Percentiles rank a stretch among this genome's conserved stretches.
phyloP scores from a whole-genome alignment of 1,284 basidiomycete genomes.

The Ceratorhiza oryzae-sativae region DNA sequence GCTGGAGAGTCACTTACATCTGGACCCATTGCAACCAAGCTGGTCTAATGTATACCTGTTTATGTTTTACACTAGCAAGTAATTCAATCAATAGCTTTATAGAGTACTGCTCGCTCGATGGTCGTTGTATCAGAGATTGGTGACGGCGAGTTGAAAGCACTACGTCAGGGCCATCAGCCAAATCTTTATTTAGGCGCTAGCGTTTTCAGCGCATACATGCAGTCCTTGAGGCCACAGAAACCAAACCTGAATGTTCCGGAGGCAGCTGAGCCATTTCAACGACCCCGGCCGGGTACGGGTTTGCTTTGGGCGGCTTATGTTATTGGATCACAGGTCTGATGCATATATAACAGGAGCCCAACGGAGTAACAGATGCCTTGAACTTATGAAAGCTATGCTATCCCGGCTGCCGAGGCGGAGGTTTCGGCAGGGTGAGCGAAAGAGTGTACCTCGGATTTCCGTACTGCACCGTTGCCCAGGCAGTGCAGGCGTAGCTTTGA shows the following conservation, averaged over 20 bases:
- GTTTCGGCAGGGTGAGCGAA: neutral
- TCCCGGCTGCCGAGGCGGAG: neutral
- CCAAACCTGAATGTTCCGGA: neutral
- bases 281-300: too few species aligned
- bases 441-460: too few species aligned
- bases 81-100: neutral
- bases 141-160: neutral
- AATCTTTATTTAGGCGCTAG: neutral
- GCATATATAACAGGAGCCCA: too few species aligned
- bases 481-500: too few species aligned
- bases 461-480: too few species aligned
- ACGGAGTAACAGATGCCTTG: too few species aligned
- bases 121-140: neutral
- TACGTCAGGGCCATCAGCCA: conserved; percentile 26
- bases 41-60: too few species aligned
- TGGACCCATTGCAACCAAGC: conserved; percentile 27
- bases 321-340: too few species aligned
- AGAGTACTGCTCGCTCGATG: neutral
- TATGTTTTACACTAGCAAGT: too few species aligned
- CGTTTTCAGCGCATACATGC: neutral
- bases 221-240: neutral
- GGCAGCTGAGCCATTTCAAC: too few species aligned
- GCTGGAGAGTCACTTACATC: conserved; percentile 23
- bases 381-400: neutral
- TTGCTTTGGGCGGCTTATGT: too few species aligned